Evolutionary conservation across 768 basidiomycete species (phyloP).

Genomic region (Kwoniella bestiolae): DNA sequence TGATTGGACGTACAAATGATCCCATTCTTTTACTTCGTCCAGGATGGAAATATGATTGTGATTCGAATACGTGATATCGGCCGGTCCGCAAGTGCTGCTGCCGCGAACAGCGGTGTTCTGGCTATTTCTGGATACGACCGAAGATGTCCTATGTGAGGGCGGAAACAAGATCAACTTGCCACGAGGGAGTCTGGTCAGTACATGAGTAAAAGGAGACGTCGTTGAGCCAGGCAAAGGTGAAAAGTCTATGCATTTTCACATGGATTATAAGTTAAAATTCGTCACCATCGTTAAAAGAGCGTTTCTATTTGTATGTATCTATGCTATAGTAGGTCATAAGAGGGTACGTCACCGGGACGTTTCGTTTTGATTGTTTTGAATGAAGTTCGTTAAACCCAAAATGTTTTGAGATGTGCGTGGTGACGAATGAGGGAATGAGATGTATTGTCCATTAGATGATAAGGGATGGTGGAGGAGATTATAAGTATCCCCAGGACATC

Average conservation of each 20-base stretch:
- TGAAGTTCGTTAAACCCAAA: slow-evolving; percentile 10
- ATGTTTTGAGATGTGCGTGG: slow-evolving; percentile 6
- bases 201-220: too few species aligned
- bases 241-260: slow-evolving; percentile 2
- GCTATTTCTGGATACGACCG: not conserved
- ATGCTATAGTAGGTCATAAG: slow-evolving; percentile 1
- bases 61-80: not conserved
- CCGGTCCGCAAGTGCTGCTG: too few species aligned
- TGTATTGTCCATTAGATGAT: not conserved
- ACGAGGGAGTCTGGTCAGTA: too few species aligned
- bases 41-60: not conserved
- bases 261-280: slow-evolving; percentile 4
- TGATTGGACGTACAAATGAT: not conserved
- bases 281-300: slow-evolving; percentile 18
- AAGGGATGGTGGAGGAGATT: slow-evolving; percentile 1
- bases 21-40: not conserved
- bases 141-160: not conserved
- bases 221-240: not conserved
- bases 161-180: not conserved
- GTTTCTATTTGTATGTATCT: slow-evolving; percentile 8
- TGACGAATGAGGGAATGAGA: slow-evolving; percentile 8
- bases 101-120: not conserved
- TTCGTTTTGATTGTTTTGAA: not conserved
- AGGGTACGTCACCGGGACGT: slow-evolving; percentile 6
- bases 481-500: slow-evolving; percentile 23